A percentile compares a stretch with the other conserved stretches of the same genome.
Evolutionary conservation across 2,329 filamentous ascomycete genomes (phyloP).

Genomic region (Colletotrichum falcatum): DNA sequence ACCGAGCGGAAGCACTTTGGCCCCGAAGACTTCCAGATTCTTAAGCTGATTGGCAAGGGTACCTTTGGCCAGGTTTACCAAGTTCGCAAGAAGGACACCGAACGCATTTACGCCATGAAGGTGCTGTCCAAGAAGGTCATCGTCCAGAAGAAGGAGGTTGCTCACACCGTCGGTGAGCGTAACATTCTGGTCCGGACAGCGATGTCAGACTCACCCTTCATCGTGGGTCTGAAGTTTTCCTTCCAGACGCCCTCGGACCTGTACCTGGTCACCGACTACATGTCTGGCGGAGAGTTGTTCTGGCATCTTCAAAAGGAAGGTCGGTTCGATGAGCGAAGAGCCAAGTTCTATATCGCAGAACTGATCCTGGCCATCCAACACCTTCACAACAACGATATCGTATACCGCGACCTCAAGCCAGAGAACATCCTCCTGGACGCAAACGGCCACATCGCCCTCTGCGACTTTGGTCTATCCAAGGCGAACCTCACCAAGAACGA

Average conservation of each 20-base stretch:
- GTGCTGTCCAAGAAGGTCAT: conserved; percentile 99
- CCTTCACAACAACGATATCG: conserved; percentile 95
- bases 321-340: conserved; percentile 91
- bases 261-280: conserved; percentile 98
- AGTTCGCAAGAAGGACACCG: conserved; percentile 96
- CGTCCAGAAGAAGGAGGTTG: conserved; percentile 99
- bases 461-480: conserved; percentile 97
- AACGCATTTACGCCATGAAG: conserved; percentile 98
- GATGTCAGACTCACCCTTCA: conserved; percentile 95
- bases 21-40: conserved; percentile 93
- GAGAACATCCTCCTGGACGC: conserved; percentile 98
- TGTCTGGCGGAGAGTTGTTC: conserved; percentile 98
- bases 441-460: conserved; percentile 96
- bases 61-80: conserved; percentile 99
- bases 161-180: conserved; percentile 94
- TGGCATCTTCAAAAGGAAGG: conserved; percentile 99
- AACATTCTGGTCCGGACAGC: conserved; percentile 98
- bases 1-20: conserved; percentile 92
- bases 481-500: conserved; percentile 97
- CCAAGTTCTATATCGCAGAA: conserved; percentile 99
- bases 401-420: conserved; percentile 96
- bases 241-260: conserved; percentile 98
- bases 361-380: conserved; percentile 95
- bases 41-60: conserved; percentile 97
- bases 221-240: conserved; percentile 97